These are phyloP conservation scores for Trifolium pratense DNA, from an alignment of 306 rosid genomes.

Conservation along the genomic window DNA sequence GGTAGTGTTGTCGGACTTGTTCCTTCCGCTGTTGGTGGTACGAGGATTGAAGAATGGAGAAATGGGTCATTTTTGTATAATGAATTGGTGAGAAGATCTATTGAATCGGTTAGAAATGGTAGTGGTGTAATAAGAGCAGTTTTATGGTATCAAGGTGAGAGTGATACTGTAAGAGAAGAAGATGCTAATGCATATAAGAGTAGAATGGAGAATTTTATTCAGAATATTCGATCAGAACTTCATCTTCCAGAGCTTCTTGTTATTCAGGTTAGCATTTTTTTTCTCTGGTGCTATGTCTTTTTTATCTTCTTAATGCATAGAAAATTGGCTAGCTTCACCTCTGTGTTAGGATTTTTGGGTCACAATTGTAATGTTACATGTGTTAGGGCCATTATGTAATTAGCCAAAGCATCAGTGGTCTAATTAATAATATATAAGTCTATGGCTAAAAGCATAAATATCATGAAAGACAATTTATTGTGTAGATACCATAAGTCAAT, in stretches of 20 bases:
- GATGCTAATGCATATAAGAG: conserved; percentile 51
- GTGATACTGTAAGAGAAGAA: conserved; percentile 53
- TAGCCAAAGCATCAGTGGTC: no score
- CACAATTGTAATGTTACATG: no score
- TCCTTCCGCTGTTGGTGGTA: conserved; percentile 75
- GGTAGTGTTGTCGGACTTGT: conserved; percentile 53
- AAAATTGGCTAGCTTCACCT: no score
- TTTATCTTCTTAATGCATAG: no score
- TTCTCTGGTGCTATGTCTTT: no score
- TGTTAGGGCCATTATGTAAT: no score
- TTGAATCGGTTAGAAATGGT: conserved; percentile 35
- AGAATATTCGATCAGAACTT: conserved; percentile 52
- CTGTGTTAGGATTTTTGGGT: no score
- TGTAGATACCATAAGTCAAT: no score
- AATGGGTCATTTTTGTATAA: conserved; percentile 51
- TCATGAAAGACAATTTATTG: no score
- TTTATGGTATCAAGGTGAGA: conserved; percentile 76
- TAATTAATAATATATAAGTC: no score
- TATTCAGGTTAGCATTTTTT: conserved; percentile 52
- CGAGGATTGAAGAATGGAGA: conserved; percentile 53
- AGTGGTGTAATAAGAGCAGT: conserved; percentile 47
- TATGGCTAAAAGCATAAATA: no score
- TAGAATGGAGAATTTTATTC: conserved; percentile 49
- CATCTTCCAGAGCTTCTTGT: conserved; percentile 53
- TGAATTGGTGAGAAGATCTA: conserved; percentile 47